Base-by-base conservation (phyloP, 1,284 basidiomycete species). In the Trichosporon coremiiforme region DNA sequence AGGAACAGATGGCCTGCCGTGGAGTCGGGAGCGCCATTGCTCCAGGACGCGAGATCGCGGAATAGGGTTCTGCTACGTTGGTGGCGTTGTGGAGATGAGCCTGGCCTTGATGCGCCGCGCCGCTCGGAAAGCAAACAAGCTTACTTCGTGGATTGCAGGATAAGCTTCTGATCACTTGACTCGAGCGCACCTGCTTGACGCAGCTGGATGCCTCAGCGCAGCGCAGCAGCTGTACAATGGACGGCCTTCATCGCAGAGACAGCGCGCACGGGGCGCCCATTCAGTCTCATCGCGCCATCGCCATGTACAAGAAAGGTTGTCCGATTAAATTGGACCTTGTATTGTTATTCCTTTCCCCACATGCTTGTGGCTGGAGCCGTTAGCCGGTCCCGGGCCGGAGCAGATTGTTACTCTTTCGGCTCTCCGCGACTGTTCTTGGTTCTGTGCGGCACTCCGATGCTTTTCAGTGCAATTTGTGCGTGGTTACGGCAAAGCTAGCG, bases 381-480 rank as follows among this genome's bases (percentile, higher is more conserved):
- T 4, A 3, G 5, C 47, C 47, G 47, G 47, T 20, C n/a, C 17
- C 20, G n/a, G 47, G 20, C 45, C n/a, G 20, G n/a, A 22, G 6
- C 47, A 20, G 47, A 20, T 53, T 10, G 8, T 5, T 1, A 15
- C 47, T 53, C 20, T 15, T 22, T 53, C 45, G 47, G 20, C 47
- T 20, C 8, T 6, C 47, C 17, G 20, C 47, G 1, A 22, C 6
- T 22, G 2, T 22, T 22, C 47, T 53, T 20, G 47, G n/a, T 10
- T 53, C 47, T 7, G 47, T 53, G 47, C 47, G n/a, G 47, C 47
- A 22, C 47, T 6, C 20, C 4, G 13, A 22, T 17, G 47, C 4
- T 20, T 53, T 53, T 53, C 47, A 22, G 47, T 53, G 47, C 47
- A 53, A 53, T 53, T 20, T 22, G 20, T 53, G 47, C 47, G 47